Base-by-base conservation (phyloP, 2,329 filamentous ascomycete genomes). In the Neofusicoccum sp. region DNA sequence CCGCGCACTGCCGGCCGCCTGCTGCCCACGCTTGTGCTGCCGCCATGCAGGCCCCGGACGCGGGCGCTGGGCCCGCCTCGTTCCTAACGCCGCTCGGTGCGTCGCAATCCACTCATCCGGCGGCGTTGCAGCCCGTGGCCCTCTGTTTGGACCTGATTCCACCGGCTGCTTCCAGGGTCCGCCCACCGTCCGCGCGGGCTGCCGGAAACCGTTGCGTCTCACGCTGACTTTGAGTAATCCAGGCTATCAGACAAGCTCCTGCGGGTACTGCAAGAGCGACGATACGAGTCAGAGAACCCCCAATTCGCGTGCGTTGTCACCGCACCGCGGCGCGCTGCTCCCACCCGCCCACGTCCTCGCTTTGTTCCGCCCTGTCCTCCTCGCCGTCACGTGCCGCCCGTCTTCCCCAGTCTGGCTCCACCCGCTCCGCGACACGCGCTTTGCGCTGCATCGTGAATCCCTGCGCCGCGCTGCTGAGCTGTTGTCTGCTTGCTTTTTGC, bases 261-360 rank as follows among this genome's bases (percentile, higher is more conserved):
- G 79, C 69, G 79, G 79, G 59, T 82, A 82, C 68, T 82, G 79
- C 75, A 81, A 80, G 74, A 69, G 73, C 64, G 70, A 73, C 64
- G 69, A 76, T 47, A 74, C 75, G 71, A 78, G 78, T 77, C 73
- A 74, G 69, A 76, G 78, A 68, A 78, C 71, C 67, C 74, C 76
- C 64, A 70, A 78, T 66, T 80, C 79, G 70, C 77, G 79, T 82
- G 77, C 73, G 79, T 79, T 54, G 40, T 56, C 51, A 56, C 51
- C 51, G 51, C 36, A 56, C 51, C 36, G 43, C 51, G 33, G 58
- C 36, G 48, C 64, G 49, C 34, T 47, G 24, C 26, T 45, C 33
- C 28, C 36, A 64, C 26, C 60, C 61, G 57, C 59, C 43, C 43
- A 40, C 16, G 45, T 49, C 20, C 20, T 47, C 28, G 11, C 41